Base-by-base conservation (phyloP, 805 yeast species). In the Schwanniomyces vanrijiae region DNA sequence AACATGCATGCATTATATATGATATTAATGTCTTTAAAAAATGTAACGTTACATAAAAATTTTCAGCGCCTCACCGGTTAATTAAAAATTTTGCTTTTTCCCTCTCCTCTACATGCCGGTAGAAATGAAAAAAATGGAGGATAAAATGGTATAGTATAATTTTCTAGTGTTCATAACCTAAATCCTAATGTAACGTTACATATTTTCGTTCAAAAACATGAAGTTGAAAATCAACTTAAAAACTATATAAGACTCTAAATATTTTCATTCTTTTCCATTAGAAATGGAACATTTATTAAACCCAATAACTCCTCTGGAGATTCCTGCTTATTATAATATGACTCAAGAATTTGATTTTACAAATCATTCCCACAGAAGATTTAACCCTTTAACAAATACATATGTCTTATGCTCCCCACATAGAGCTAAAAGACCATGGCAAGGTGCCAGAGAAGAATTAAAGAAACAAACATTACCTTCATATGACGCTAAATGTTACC, bases 401-500 rank as follows among this genome's bases (percentile, higher is more conserved):
- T 83, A 84, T 81, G 82, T 86, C 21, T 70, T 86, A 43, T 85
- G 86, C 43, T 84, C 90, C 13, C 91, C 92, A 5, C 92, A 86
- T 59, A 71, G 91, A 47, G 81, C 90, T 25, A 83, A 84, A 62
- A 73, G 92, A 54, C 91, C 92, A 18, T 86, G 91, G 91, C 86
- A 82, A 61, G 91, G 91, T 31, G 88, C 83, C 51, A 75, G 81
- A 52, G 91, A 86, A 60, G 71, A 69, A 29, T 62, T 73, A 13
- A 56, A 61, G 44, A 69, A 62, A 39, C 71, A 66, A 13, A 55
- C 61, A 24, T 68, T 75, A 51, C 86, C 88, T 4, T 67, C 54
- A 28, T 84, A 79, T 58, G 91, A 86, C 55, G 77, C 78, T 18
- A 77, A 76, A 52, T 86, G 92, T 66, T 86, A 80, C 63, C 68